Percentiles rank a stretch among this genome's conserved stretches.
These are phyloP conservation scores for Nakataea oryzae DNA, from an alignment of 2,329 filamentous ascomycete species.

Conservation along the genomic window DNA sequence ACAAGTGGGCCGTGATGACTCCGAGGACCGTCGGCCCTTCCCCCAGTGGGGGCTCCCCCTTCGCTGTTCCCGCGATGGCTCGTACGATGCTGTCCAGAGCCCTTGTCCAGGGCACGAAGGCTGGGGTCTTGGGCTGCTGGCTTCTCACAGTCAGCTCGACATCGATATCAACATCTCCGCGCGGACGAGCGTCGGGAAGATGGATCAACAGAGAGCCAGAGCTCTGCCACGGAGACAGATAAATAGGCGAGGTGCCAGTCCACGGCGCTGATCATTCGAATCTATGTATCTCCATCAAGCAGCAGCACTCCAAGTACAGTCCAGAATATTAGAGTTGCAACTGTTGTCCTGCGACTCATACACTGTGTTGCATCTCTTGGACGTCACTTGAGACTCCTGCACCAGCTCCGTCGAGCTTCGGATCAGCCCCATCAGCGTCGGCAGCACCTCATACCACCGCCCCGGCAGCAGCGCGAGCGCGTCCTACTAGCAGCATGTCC, in stretches of 20 bases:
- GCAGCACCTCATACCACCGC: background rate
- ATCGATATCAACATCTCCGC: background rate
- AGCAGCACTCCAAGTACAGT: background rate
- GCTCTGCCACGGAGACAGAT: background rate
- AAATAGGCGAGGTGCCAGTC: background rate
- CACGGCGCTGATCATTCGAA: background rate
- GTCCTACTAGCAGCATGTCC: slow-evolving; percentile 1
- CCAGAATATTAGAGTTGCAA: background rate
- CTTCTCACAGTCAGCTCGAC: background rate
- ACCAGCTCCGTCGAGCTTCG: background rate
- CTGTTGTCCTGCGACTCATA: background rate
- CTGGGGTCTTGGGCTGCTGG: background rate
- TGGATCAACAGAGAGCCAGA: background rate
- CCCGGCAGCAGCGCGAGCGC: background rate
- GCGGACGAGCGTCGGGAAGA: background rate
- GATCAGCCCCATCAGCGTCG: background rate
- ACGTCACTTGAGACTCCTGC: background rate
- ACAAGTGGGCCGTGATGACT: background rate
- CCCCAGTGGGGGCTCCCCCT: background rate
- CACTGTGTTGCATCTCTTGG: background rate
- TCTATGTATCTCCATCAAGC: background rate
- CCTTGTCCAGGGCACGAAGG: background rate
- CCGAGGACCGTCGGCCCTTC: background rate
- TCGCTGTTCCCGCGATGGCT: background rate
- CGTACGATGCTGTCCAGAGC: background rate